Percentiles rank a stretch among this genome's conserved stretches.
These are phyloP conservation scores for Jackrogersella multiformis DNA, from an alignment of 495 filamentous ascomycete genomes.

Conservation along the genomic window DNA sequence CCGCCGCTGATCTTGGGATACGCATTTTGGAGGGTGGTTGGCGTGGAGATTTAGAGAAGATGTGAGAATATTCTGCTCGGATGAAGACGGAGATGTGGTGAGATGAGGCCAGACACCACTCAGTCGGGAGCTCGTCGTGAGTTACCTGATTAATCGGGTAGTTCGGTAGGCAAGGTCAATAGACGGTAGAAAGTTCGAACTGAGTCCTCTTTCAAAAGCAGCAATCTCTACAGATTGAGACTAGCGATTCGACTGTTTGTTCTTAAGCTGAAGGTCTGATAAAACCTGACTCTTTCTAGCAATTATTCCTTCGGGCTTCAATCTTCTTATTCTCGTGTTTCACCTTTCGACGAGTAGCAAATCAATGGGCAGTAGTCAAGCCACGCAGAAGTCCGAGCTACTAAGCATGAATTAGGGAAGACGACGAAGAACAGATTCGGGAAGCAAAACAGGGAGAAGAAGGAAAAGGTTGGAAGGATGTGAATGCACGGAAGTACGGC, in stretches of 20 bases:
- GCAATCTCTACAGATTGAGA: not conserved
- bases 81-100: not conserved
- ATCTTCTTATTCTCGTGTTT: not conserved
- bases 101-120: too few relatives aligned
- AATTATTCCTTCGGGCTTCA: slow-evolving; percentile 2
- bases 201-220: not conserved
- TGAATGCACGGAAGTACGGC: slow-evolving; percentile 18
- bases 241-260: slow-evolving; percentile 2
- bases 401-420: not conserved
- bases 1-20: slow-evolving; percentile 9
- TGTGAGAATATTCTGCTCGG: not conserved
- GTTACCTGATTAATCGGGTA: slow-evolving; percentile 26
- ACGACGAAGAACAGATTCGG: not conserved
- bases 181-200: not conserved
- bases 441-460: not conserved
- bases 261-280: too few relatives aligned
- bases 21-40: slow-evolving; percentile 13
- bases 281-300: not conserved
- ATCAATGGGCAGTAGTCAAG: slow-evolving; percentile 1
- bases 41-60: not conserved
- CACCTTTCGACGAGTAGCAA: not conserved
- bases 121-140: slow-evolving; percentile 5
- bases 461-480: slow-evolving; percentile 2
- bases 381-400: slow-evolving; percentile 1
- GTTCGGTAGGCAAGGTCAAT: slow-evolving; percentile 6